Conservation (phyloP, 73 alveolate species). For the Breviolum minutum region DNA sequence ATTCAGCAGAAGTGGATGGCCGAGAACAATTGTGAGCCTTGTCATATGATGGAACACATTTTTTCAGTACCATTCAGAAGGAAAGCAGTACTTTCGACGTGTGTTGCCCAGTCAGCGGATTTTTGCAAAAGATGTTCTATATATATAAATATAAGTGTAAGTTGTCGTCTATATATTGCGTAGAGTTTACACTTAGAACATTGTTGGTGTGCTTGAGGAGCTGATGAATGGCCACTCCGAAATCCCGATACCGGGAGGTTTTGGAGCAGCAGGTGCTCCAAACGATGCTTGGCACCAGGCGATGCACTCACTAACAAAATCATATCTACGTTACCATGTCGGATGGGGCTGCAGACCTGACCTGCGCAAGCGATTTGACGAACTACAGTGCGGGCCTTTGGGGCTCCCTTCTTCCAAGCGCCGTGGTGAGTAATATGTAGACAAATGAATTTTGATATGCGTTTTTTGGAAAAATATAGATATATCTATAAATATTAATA, state of each 20-base stretch:
- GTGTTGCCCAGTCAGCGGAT: too few relatives aligned
- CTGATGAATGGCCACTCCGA: not conserved
- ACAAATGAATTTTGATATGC: not conserved
- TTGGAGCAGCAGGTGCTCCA: conserved; percentile 11
- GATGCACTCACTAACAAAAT: not conserved
- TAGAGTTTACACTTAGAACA: too few relatives aligned
- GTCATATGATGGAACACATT: too few relatives aligned
- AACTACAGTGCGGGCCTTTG: not conserved
- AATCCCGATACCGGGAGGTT: not conserved
- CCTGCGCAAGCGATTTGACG: not conserved
- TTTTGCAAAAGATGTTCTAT: too few relatives aligned
- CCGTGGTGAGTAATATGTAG: not conserved
- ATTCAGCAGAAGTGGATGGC: not conserved
- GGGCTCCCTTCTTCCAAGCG: not conserved
- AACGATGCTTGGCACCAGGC: not conserved
- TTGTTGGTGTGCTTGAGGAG: not conserved
- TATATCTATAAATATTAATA: not conserved
- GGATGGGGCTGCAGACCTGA: not conserved
- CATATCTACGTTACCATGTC: not conserved
- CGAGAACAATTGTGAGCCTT: not conserved
- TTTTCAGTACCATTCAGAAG: too few relatives aligned
- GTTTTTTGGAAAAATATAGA: not conserved
- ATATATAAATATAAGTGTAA: too few relatives aligned
- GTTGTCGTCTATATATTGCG: too few relatives aligned
- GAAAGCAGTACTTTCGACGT: too few relatives aligned